Base-by-base conservation (phyloP, 495 filamentous ascomycete genomes). In the Podospora tetraspora region DNA sequence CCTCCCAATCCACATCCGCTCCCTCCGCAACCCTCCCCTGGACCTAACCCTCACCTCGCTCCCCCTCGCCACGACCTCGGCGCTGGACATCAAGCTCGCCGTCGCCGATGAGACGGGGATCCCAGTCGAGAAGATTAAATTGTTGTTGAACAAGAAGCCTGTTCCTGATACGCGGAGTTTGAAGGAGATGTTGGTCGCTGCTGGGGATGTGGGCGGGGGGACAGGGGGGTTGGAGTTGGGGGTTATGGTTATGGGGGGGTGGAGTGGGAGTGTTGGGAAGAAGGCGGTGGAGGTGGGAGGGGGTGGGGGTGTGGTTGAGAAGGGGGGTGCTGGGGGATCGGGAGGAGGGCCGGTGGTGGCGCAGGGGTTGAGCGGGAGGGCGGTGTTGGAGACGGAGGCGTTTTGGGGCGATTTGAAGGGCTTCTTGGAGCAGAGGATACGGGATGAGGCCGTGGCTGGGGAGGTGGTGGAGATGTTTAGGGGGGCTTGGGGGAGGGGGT, bases 371-470 rank as follows among this genome's bases (percentile, higher is more conserved):
- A 61, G 75, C 29, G 70, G 72, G 60, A 64, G 65, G 71, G 69
- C 84, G 24, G 84, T 90, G 56, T 72, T 97, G 69, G 73, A 83
- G 68, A 89, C 86, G 25, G 88, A 90, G 34, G 87, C 85, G 69
- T 99, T 99, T 79, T 99, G 95, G 95, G 79, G 80, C 37, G 95
- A 98, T 83, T 76, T 99, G 70, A 88, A 86, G 75, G 91, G 86
- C 16, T 99, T 89, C 75, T 77, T 99, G 77, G 78, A 86, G 72
- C 90, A 92, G 83, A 86, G 91, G 78, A 70, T 97, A 68, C 86
- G 88, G 77, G 91, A 96, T 78, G 86, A 89, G 67, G 79, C 78
- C 64, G 85, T 88, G 67, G 91, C 89, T 9, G 86, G 83, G 71
- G 87, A 87, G 75, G 78, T 92, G 68, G 78, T 83, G 60, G 78